Conservation (phyloP, 2,329 filamentous ascomycete species). For the Fusarium oligoseptatum region DNA sequence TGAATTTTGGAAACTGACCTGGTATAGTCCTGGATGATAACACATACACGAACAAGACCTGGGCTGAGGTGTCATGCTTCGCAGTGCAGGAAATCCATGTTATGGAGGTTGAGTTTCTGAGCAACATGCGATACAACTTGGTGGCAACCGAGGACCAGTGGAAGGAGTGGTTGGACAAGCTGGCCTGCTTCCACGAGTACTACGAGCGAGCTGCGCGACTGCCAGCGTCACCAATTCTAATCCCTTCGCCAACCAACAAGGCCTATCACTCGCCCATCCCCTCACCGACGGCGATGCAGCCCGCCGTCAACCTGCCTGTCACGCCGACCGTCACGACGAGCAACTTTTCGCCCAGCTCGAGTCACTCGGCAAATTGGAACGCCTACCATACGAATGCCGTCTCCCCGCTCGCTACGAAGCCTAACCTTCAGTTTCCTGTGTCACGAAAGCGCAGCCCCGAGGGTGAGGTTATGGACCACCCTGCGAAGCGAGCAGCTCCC, state of each 20-base stretch:
- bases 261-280: slow-evolving; percentile 61
- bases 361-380: slow-evolving; percentile 55
- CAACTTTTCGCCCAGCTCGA: slow-evolving; percentile 58
- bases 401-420: slow-evolving; percentile 64
- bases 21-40: slow-evolving; percentile 89
- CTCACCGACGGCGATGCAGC: slow-evolving; percentile 61
- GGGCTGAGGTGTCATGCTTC: slow-evolving; percentile 97
- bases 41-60: slow-evolving; percentile 99
- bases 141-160: slow-evolving; percentile 89
- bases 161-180: slow-evolving; percentile 86
- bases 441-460: slow-evolving; percentile 67
- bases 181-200: slow-evolving; percentile 86
- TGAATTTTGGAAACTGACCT: slow-evolving; percentile 36
- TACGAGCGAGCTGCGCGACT: slow-evolving; percentile 76
- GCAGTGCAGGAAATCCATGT: slow-evolving; percentile 95
- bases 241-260: slow-evolving; percentile 57
- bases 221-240: slow-evolving; percentile 57
- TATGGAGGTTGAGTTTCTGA: slow-evolving; percentile 99
- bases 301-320: slow-evolving; percentile 48
- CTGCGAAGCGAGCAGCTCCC: slow-evolving; percentile 63
- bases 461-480: slow-evolving; percentile 64
- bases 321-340: slow-evolving; percentile 50
- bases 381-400: slow-evolving; percentile 55
- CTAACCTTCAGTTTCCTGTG: slow-evolving; percentile 55
- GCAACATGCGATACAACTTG: slow-evolving; percentile 96